Evolutionary conservation across 2,329 filamentous ascomycete genomes (phyloP), one percentile per base, ranked within the genome.

Genomic region (Zasmidium angulare): DNA sequence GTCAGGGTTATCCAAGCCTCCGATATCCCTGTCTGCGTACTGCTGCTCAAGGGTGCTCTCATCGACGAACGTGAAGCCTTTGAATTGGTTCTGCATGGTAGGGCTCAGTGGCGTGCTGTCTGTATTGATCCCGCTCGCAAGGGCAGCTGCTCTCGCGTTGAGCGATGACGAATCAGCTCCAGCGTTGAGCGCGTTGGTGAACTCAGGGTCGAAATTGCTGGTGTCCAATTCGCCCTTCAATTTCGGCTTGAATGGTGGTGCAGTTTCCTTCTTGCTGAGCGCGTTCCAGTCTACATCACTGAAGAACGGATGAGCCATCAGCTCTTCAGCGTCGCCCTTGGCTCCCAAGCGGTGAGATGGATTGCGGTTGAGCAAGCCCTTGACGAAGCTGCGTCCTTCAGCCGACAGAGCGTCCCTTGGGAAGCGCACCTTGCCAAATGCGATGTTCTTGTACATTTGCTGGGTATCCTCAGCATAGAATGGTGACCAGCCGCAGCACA

Each of bases 381-480:
- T 99, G 72, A 99, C 95, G 71, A 99, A 99, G 77, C 96, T 98
- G 60, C 95, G 86, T 60, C 95, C 95, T 76, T 99, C 95, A 46
- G 92, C 89, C 62, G 92, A 97, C 29, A 99, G 81, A 1, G 95
- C 96, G 75, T 99, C 95, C 66, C 93, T 86, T 7, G 95, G 95
- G 75, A 99, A 99, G 62, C 95, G 85, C 59, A 99, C 95, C 75
- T 99, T 99, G 73, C 95, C 95, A 72, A 99, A 99, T 0, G 95
- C 95, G 74, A 99, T 99, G 79, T 99, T 99, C 82, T 99, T 99
- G 82, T 99, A 99, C 95, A 99, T 99, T 76, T 99, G 95, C 77
- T 99, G 95, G 0, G 95, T 99, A 72, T 99, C 95, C 72, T 99
- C 95, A 58, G 95, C 95, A 69, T 98, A 99, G 78, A 99, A 99